A percentile compares a stretch with the other conserved stretches of the same genome.
Evolutionary conservation across 768 basidiomycete genomes (phyloP).

Genomic region (Serendipita sp.): DNA sequence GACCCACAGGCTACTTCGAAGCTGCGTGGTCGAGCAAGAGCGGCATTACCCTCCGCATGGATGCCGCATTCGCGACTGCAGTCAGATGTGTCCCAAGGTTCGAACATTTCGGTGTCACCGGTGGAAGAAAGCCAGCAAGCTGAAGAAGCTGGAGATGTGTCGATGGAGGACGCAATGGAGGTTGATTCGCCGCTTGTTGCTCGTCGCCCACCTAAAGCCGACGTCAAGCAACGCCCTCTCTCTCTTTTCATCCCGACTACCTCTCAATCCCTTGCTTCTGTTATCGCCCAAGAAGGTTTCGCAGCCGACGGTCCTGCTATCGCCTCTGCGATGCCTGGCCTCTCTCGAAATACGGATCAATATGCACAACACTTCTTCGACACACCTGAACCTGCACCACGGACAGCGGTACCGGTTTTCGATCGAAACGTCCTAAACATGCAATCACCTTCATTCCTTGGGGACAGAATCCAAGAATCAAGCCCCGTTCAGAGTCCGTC

Average conservation of each 20-base stretch:
- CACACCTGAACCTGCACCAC: constrained; percentile 48
- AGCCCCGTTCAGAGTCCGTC: not conserved
- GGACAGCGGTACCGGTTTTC: constrained; percentile 38
- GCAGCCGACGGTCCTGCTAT: constrained; percentile 1
- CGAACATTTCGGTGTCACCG: not conserved
- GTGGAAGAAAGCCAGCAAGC: not conserved
- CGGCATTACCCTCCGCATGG: not conserved
- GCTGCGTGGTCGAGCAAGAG: constrained; percentile 31
- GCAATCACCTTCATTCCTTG: constrained; percentile 20
- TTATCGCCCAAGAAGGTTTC: constrained; percentile 17
- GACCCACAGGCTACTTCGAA: constrained; percentile 33
- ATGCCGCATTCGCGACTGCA: not conserved
- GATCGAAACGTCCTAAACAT: constrained; percentile 11
- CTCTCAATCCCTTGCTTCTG: constrained; percentile 15
- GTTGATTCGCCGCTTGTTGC: not conserved
- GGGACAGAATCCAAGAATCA: constrained; percentile 21
- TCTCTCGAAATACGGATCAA: constrained; percentile 12
- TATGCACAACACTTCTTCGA: constrained; percentile 26
- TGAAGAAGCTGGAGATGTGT: not conserved
- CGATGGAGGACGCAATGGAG: constrained; percentile 6
- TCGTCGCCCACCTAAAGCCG: not conserved
- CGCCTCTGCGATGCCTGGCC: constrained; percentile 8
- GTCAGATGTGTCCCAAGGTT: not conserved
- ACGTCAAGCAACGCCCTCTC: not conserved
- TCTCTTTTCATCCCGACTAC: constrained; percentile 11